Base-by-base conservation (phyloP, 768 basidiomycete species). In the Suillus ampliporus region DNA sequence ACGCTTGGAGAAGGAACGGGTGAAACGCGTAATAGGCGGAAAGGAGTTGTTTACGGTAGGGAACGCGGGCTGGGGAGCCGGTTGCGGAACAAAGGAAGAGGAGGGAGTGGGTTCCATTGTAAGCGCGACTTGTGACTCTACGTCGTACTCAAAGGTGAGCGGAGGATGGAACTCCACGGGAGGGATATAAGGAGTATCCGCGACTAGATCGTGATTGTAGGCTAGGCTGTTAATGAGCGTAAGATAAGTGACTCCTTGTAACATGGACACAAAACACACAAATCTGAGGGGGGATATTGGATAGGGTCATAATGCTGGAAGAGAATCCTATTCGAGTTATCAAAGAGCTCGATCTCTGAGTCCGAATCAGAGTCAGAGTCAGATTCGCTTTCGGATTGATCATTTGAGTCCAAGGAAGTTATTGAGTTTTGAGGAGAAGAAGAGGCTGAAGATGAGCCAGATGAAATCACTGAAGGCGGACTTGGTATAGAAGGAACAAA, bases 301-400 rank as follows among this genome's bases (percentile, higher is more conserved):
- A 21, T 59, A 21, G 28, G 21, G 23, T 59, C 52, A 21, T 59
- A 56, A 51, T 17, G 26, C 15, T 57, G 58, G 34, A 59, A 23
- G 23, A 51, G 31, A 26, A 47, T 57, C n/a, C 51, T 52, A 34
- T 57, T 26, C 19, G 38, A 17, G 26, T 40, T 56, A 28, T 56
- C 37, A 35, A 60, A 15, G 48, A 59, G 66, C 60, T 77, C 76
- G 48, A 68, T 65, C 37, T 76, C 71, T 41, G 68, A 75, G 17
- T 71, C 76, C n/a, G 76, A 76, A 58, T 77, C 74, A 11, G 64
- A 68, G 54, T 65, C 65, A 46, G 64, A 68, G 46, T 59, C 65
- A 28, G 65, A 71, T 54, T 75, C 75, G 23, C 57, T 59, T 58
- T 67, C 65, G 19, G 62, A 64, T 43, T 59, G 64, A 43, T 66